Evolutionary conservation across 805 yeast species (phyloP), one percentile per base, ranked within the genome.

Genomic region (Saccharomycopsis vini): DNA sequence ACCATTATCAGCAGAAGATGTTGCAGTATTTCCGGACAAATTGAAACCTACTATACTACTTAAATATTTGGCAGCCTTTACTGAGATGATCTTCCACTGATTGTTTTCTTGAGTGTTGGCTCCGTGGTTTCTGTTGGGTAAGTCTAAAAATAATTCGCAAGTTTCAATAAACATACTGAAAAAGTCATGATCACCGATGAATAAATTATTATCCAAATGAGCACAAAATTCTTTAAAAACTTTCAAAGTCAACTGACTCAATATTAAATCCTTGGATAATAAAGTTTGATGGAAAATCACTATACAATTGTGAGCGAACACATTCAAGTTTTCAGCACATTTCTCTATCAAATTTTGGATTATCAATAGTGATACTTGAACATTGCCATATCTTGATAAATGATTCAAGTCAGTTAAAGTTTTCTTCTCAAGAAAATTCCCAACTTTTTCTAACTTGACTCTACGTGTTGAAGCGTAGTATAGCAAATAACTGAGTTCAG

Each of bases 391-490:
- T 33, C 85, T 62, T 45, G 51, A 42, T 23, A 71, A 75, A 37
- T 77, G 75, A 42, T 71, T 63, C 20, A 76, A 68, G 59, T 88
- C 96, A 3, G 68, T 53, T 12, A 57, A 56, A 23, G 90, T 76
- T 58, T 77, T 80, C 53, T 71, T 74, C 41, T 72, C 71, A 42
- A 90, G 61, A 58, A 79, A 85, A 4, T 66, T 64, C 20, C 87
- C 82, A 18, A 90, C 95, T 56, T 90, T 90, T 53, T 85, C 92
- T 50, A 92, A 68, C 60, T 92, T 90, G 26, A 87, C 81, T 44
- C 96, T 71, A 54, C 97, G 71, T 3, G 96, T 81, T 33, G 94
- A 79, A 18, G 95, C 95, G 60, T 90, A 90, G 67, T 83, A 90
- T 26, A 90, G 64, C 52, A 90, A 69, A 58, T 88, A 87, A 47